Evolutionary conservation across 2,329 filamentous ascomycete species (phyloP), one percentile per base, ranked within the genome.

Genomic region (Reticulascus tulasneorum): DNA sequence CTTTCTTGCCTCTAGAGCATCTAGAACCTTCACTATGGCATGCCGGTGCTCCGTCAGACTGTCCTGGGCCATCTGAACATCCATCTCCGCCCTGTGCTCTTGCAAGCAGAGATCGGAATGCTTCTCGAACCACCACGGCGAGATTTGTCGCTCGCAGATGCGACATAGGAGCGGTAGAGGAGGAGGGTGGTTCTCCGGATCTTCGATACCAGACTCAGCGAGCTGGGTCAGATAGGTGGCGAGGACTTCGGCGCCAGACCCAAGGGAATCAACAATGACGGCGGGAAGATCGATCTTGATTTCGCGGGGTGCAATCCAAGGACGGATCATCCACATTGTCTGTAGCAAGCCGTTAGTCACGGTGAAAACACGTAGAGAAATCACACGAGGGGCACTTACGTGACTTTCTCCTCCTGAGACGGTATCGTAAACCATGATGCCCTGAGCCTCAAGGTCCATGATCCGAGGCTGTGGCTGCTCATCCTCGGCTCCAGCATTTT

Each of bases 251-350:
- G 93, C 94, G 24, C 93, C 93, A 19, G 94, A 90, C 23, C 93
- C 93, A 12, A 98, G 74, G 2, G 90, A 91, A 52, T 97, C 90
- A 33, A 97, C 90, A 42, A 98, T 82, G 19, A 95, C 69, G 38
- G 80, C 72, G 12, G 94, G 91, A 7, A 98, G 77, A 58, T 97
- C 93, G 50, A 98, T 97, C 46, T 94, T 94, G 54, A 98, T 87
- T 67, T 97, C 90, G 47, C 89, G 79, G 6, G 91, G 86, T 25
- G 84, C 76, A 25, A 89, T 82, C 63, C 89, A 94, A 3, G 91
- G 93, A 47, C 93, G 86, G 49, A 98, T 79, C 89, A 98, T 98
- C 93, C 93, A 98, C 94, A 98, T 98, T 13, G 88, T 94, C 87
- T 95, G 51, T 22, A 32, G 22, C 10, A 13, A 15, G 15, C 12